Percentiles rank a stretch among this genome's conserved stretches.
Conservation (phyloP, 768 basidiomycete genomes). For the Russula abietina region DNA sequence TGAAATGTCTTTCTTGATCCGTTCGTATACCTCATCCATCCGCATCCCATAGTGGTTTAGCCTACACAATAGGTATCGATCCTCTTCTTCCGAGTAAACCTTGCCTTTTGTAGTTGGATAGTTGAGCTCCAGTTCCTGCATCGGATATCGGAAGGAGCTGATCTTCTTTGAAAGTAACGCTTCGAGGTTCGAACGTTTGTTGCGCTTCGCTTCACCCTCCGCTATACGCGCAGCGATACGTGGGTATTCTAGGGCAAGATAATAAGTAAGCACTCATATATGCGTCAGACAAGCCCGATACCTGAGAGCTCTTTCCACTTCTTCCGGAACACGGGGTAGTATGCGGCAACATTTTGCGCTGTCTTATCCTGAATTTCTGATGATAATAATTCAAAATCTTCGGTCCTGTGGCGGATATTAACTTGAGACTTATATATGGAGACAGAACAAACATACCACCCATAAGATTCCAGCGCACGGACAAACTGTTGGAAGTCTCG, state of each 20-base stretch:
- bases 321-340: conserved; percentile 81
- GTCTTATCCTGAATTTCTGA: conserved; percentile 82
- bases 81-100: conserved; percentile 94
- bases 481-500: conserved; percentile 92
- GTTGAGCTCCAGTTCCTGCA: conserved; percentile 95
- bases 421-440: background rate
- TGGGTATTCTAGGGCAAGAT: conserved; percentile 53
- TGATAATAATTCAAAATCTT: conserved; percentile 62
- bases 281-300: conserved; percentile 26
- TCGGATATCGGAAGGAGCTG: conserved; percentile 75
- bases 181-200: conserved; percentile 76
- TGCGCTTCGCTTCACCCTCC: conserved; percentile 86
- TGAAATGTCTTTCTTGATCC: conserved; percentile 92
- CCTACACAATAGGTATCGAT: conserved; percentile 88
- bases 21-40: conserved; percentile 83
- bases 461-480: conserved; percentile 68
- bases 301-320: conserved; percentile 83
- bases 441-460: conserved; percentile 50
- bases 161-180: conserved; percentile 79
- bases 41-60: conserved; percentile 88
- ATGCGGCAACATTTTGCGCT: conserved; percentile 66
- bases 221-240: conserved; percentile 78
- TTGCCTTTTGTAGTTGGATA: conserved; percentile 97
- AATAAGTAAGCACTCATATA: background rate
- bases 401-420: conserved; percentile 42